Evolutionary conservation across 2,329 filamentous ascomycete genomes (phyloP).

Genomic region (Leptoxyphium fumago): DNA sequence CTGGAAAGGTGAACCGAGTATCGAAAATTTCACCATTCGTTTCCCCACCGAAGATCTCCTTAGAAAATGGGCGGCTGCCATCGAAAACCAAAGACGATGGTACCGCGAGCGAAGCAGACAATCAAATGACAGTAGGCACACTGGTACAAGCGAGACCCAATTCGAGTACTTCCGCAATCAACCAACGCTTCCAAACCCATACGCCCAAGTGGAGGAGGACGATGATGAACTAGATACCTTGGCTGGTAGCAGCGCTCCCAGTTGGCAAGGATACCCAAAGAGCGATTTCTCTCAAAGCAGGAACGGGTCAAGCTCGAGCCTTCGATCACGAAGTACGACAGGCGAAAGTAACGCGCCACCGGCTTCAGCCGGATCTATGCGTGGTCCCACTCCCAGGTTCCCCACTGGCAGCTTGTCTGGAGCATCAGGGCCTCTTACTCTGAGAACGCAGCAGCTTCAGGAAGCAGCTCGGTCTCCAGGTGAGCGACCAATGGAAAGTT

Average conservation of each 20-base stretch:
- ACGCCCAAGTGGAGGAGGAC: conserved; percentile 46
- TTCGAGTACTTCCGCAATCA: conserved; percentile 67
- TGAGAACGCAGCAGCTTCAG: conserved; percentile 49
- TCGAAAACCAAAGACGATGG: conserved; percentile 56
- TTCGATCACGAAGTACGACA: conserved; percentile 64
- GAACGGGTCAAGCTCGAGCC: conserved; percentile 58
- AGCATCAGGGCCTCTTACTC: conserved; percentile 43
- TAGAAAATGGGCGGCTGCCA: conserved; percentile 76
- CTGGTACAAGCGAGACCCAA: conserved; percentile 46
- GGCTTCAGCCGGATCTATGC: conserved; percentile 13
- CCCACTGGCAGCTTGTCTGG: conserved; percentile 40
- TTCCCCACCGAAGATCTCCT: conserved; percentile 84
- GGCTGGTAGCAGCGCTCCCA: conserved; percentile 9
- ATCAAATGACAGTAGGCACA: conserved; percentile 13
- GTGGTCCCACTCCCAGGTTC: conserved; percentile 56
- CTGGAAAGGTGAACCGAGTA: conserved; percentile 92
- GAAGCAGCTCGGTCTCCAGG: conserved; percentile 42
- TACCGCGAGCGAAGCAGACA: conserved; percentile 37
- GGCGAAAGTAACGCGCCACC: conserved; percentile 1
- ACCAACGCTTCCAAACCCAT: conserved; percentile 63
- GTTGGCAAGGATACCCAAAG: conserved; percentile 16
- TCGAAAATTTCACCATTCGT: conserved; percentile 91
- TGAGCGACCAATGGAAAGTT: conserved; percentile 58
- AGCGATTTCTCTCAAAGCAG: conserved; percentile 43
- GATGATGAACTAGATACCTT: conserved; percentile 35